Evolutionary conservation across 768 basidiomycete genomes (phyloP).

Genomic region (Terana coerulea): DNA sequence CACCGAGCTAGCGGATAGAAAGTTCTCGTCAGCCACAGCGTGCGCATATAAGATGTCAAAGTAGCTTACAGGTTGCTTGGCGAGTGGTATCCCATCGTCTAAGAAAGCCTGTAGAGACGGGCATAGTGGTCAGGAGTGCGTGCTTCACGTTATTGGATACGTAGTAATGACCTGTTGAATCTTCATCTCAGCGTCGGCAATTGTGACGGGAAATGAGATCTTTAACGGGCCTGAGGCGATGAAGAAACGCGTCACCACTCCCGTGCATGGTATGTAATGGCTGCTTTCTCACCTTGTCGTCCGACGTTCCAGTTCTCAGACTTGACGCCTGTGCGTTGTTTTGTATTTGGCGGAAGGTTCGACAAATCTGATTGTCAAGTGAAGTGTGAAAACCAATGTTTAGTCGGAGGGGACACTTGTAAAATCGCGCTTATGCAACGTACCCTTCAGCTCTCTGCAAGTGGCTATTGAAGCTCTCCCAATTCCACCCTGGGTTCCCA

Average conservation of each 20-base stretch:
- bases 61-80: not conserved
- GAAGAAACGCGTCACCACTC: not conserved
- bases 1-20: slow-evolving; percentile 6
- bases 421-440: slow-evolving; percentile 2
- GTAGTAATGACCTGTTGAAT: slow-evolving; percentile 10
- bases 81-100: not conserved
- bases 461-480: slow-evolving; percentile 21
- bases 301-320: slow-evolving; percentile 20
- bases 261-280: not conserved
- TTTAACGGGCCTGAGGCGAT: slow-evolving; percentile 7
- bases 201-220: slow-evolving; percentile 9
- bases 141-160: not conserved
- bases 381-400: not conserved
- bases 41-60: not conserved
- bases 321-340: slow-evolving; percentile 11
- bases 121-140: not conserved
- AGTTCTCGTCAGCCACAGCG: not conserved
- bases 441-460: slow-evolving; percentile 19
- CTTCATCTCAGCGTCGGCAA: slow-evolving; percentile 8
- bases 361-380: slow-evolving; percentile 6
- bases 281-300: slow-evolving; percentile 8
- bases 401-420: not conserved
- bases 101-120: not conserved
- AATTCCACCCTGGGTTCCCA: slow-evolving; percentile 27
- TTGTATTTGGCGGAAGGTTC: not conserved